Base-by-base conservation (phyloP, 257 asterid species). In the Fraxinus cuspidata region DNA sequence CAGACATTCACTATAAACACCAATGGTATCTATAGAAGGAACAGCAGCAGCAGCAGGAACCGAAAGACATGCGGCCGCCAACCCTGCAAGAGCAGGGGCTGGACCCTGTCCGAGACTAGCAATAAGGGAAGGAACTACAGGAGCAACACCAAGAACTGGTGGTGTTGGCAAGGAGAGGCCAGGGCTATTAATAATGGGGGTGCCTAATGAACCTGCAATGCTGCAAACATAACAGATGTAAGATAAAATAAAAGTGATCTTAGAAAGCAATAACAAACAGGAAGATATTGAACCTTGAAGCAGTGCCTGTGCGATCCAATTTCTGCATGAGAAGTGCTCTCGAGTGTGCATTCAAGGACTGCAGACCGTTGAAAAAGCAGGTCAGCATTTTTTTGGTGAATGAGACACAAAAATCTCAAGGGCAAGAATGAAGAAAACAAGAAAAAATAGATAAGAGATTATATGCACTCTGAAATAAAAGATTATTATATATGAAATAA, bases 1-100 rank as follows among this genome's bases (percentile, higher is more conserved):
- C 77, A 91, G 78, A 83, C 92, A 91, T 82, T 91, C 96, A 83
- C 92, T 89, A 80, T 94, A 94, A 76, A 77, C 84, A 74, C 96
- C 93, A 73, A 86, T 60, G 27, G 83, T 21, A 60, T 87, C 86
- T 34, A 86, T 23, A 71, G 88, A 28, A 56, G 88, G 87, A 68
- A 37, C 75, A 19, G 87, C 60, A 74, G 87, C 60, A 76, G 81
- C 44, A 38, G 47, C 67, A 60, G 90, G 87, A 18, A 83, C 32
- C 49, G 92, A 23, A 76, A 84, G 81, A 68, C 74, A 82, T 69
- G 87, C 78, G 74, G 83, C 70, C 65, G 87, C 69, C 75, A 83
- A 73, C 73, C 89, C 92, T 19, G 88, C 80, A 49, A 83, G 84
- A 40, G 67, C 67, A 23, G 87, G 88, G 65, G 78, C 82, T 77